Conservation (phyloP, 768 basidiomycete species). For the Boletus huronensis region DNA sequence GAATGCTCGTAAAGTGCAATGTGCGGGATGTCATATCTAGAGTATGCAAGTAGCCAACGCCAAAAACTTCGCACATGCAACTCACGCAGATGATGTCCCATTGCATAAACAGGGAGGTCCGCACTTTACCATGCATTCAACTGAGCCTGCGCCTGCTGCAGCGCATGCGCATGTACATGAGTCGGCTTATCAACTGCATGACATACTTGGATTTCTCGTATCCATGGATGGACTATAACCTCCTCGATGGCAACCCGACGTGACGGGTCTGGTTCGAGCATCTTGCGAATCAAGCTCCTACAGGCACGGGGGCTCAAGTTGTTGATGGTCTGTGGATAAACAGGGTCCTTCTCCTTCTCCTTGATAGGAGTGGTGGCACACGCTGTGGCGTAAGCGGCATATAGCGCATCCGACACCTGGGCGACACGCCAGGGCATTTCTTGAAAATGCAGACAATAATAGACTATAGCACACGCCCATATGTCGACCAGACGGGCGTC, state of each 20-base stretch:
- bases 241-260: conserved; percentile 74
- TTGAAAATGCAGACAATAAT: conserved; percentile 97
- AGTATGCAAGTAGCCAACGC: conserved; percentile 4
- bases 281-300: conserved; percentile 77
- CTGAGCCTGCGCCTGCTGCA: conserved; percentile 54
- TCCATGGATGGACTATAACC: conserved; percentile 73
- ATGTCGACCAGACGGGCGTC: conserved; percentile 97
- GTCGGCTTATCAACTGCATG: conserved; percentile 57
- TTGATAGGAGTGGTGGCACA: conserved; percentile 32
- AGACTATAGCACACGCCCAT: conserved; percentile 96
- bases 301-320: conserved; percentile 87
- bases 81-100: not conserved
- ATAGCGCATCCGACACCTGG: conserved; percentile 76
- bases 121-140: conserved; percentile 16
- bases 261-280: conserved; percentile 95
- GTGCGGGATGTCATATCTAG: conserved; percentile 24
- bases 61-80: not conserved
- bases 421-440: conserved; percentile 98
- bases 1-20: conserved; percentile 3
- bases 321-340: conserved; percentile 69
- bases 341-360: conserved; percentile 29
- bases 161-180: conserved; percentile 70
- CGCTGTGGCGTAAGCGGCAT: conserved; percentile 61
- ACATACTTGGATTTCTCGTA: conserved; percentile 80
- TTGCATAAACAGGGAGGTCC: not conserved